Conservation (phyloP, 2,329 filamentous ascomycete species). For the Colletotrichum camelliae region DNA sequence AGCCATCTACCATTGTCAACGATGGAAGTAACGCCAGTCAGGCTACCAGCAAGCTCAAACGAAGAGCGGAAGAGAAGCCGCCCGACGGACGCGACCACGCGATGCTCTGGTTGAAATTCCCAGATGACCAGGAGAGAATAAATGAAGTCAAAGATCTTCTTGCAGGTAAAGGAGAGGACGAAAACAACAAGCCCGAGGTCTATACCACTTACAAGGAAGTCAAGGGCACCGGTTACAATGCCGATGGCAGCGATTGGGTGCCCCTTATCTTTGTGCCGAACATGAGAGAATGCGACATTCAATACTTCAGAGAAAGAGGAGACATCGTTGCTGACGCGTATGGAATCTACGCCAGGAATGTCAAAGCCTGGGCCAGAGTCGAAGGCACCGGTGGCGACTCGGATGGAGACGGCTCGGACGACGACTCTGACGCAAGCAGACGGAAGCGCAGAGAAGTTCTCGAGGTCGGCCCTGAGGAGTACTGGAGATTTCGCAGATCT, state of each 20-base stretch:
- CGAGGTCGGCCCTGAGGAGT: not conserved
- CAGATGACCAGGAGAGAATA: not conserved
- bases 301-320: not conserved
- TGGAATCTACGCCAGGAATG: not conserved
- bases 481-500: not conserved
- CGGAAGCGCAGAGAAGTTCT: not conserved
- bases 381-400: not conserved
- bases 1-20: not conserved
- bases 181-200: not conserved
- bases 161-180: not conserved
- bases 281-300: not conserved
- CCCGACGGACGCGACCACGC: not conserved
- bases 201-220: not conserved
- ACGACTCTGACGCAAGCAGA: not conserved
- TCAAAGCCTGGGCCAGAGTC: not conserved
- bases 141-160: not conserved
- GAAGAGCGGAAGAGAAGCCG: not conserved
- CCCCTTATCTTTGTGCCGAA: not conserved
- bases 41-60: not conserved
- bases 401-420: not conserved
- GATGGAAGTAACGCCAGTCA: not conserved
- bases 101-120: not conserved
- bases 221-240: not conserved
- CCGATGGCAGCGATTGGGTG: not conserved
- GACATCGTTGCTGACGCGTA: not conserved